Evolutionary conservation across 2,329 filamentous ascomycete species (phyloP), one percentile per base, ranked within the genome.

Genomic region (Neopestalotiopsis sp.): DNA sequence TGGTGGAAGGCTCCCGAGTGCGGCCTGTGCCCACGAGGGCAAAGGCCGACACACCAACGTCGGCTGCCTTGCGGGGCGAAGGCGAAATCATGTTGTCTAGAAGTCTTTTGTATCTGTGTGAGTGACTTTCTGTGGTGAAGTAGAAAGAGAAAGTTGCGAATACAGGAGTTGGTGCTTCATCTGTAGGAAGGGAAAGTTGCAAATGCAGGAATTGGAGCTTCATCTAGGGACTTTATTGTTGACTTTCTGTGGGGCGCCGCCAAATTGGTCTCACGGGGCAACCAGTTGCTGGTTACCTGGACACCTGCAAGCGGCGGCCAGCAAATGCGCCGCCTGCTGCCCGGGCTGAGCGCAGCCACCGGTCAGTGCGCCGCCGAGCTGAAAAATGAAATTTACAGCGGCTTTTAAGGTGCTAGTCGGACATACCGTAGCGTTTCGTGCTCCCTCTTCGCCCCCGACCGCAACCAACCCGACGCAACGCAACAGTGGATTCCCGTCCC

Each of bases 41-140:
- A 86, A 95, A 98, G 79, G 99, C 95, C 56, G 95, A 98, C 42
- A 97, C 91, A 73, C 94, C 94, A 56, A 97, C 89, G 81, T 98
- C 95, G 53, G 98, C 88, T 61, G 86, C 88, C 80, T 92, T 94
- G 24, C 24, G 24, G 24, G 24, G 24, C 24, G 24, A 28, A 28
- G 24, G 24, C 24, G 91, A 92, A 80, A 95, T 94, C 95, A 98
- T 98, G 64, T 65, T 75, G 75, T 72, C 74, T 78, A 61, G 69
- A 73, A 72, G 66, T 65, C n/a, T 53, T 61, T 32, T 61, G 76
- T 88, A 82, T 79, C 76, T 77, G 75, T 68, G 59, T 84, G 80
- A 79, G 85, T 81, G 83, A 86, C 84, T 38, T 38, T 38, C 32
- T 38, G 65, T 65, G 62, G 66, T 28, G 24, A 28, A 68, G 67